A percentile compares a stretch with the other conserved stretches of the same genome.
Evolutionary conservation across 192 early-diverging fungal species (phyloP).

Genomic region (Pilobolus umbonatus): DNA sequence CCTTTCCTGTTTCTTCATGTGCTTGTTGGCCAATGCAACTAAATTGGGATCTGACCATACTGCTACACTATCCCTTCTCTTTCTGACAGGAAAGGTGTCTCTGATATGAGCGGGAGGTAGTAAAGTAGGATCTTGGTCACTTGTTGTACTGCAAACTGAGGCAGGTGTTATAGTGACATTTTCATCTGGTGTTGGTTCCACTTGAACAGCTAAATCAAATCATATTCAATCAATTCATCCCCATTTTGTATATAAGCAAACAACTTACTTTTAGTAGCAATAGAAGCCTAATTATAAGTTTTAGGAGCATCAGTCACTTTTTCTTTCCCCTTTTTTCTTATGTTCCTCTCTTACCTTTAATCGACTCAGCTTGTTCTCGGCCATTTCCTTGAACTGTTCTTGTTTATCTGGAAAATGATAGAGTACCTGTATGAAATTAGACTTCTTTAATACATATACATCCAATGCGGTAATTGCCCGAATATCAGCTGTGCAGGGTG

Average conservation of each 20-base stretch:
- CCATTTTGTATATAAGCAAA: not conserved
- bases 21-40: constrained; percentile 55
- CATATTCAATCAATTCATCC: not conserved
- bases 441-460: constrained; percentile 41
- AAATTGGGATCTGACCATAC: constrained; percentile 75
- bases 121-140: constrained; percentile 32
- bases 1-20: not conserved
- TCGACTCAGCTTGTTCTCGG: constrained; percentile 3
- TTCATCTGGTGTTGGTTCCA: not conserved
- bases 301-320: too few species aligned
- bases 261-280: not conserved
- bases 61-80: constrained; percentile 65
- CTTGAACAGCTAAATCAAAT: not conserved
- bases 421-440: constrained; percentile 34
- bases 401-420: constrained; percentile 18
- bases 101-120: constrained; percentile 30
- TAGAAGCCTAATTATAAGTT: too few species aligned
- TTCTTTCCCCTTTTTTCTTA: not conserved
- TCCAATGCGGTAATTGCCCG: constrained; percentile 43
- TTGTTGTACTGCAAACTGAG: constrained; percentile 26
- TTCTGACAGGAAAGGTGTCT: constrained; percentile 29
- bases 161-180: not conserved
- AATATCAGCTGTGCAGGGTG: constrained; percentile 42
- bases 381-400: constrained; percentile 13
- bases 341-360: constrained; percentile 1